phyloP scores from a whole-genome alignment of 257 asterid species.

The Linderniella brevidens region DNA sequence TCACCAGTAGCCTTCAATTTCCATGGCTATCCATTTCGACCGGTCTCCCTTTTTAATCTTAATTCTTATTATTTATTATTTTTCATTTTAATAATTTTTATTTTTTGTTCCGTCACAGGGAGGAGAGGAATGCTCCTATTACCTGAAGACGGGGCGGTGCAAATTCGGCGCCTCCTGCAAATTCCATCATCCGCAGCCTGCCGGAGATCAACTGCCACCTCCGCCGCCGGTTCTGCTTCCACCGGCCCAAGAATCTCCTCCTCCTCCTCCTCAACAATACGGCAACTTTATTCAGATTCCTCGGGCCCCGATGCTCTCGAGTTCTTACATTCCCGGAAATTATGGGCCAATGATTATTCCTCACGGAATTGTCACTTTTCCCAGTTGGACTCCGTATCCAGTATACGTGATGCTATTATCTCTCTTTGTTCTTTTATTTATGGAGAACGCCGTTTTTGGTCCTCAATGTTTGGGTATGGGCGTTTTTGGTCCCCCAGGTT shows the following conservation, averaged over 20 bases:
- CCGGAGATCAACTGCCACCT: constrained; percentile 34
- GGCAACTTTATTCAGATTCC: constrained; percentile 50
- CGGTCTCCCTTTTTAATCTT: constrained; percentile 25
- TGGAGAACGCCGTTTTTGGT: no score
- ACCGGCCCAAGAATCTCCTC: no score
- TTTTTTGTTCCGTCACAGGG: constrained; percentile 42
- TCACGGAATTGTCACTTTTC: constrained; percentile 61
- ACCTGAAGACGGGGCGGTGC: constrained; percentile 78
- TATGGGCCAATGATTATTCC: constrained; percentile 53
- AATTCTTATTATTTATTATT: constrained; percentile 1
- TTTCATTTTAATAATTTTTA: constrained; percentile 12
- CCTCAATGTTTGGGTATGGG: no score
- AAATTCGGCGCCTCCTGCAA: constrained; percentile 88
- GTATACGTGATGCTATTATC: no score
- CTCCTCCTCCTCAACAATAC: constrained; percentile 28
- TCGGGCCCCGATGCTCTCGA: constrained; percentile 58
- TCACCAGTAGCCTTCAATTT: constrained; percentile 40
- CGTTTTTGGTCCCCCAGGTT: no score
- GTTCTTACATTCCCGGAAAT: constrained; percentile 61
- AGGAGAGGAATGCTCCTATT: constrained; percentile 81
- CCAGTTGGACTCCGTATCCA: constrained; percentile 75
- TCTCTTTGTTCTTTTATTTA: no score
- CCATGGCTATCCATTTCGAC: constrained; percentile 78
- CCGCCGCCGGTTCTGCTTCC: constrained; percentile 51
- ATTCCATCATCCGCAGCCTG: constrained; percentile 93